These are phyloP conservation scores for Clausena lansium DNA, from an alignment of 345 rosid species.

Conservation along the genomic window DNA sequence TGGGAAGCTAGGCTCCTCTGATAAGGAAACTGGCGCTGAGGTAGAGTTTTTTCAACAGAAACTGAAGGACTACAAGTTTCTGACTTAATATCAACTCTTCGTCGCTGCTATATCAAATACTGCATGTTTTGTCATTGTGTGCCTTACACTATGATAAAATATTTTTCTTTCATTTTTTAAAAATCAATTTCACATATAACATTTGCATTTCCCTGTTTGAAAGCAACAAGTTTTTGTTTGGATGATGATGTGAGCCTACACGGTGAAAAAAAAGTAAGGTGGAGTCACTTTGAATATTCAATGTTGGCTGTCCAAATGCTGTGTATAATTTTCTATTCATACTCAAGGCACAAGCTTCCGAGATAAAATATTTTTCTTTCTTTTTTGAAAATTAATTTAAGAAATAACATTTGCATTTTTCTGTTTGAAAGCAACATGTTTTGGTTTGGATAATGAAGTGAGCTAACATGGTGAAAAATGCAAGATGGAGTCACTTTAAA, in stretches of 20 bases:
- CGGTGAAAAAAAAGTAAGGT: background rate
- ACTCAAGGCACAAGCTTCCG: background rate
- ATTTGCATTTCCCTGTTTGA: background rate
- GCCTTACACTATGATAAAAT: background rate
- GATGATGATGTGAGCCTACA: background rate
- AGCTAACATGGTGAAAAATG: background rate
- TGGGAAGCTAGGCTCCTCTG: constrained; percentile 78
- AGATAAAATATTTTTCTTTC: background rate
- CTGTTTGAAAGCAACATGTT: background rate
- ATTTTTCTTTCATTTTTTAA: background rate
- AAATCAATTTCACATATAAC: background rate
- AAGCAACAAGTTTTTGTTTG: background rate
- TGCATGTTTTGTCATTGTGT: background rate
- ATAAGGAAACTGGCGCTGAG: constrained; percentile 63
- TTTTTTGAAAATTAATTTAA: background rate
- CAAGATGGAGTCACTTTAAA: background rate
- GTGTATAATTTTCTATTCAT: background rate
- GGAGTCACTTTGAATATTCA: background rate
- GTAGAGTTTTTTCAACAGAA: constrained; percentile 36
- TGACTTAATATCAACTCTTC: background rate
- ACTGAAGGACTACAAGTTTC: background rate
- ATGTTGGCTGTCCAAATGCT: background rate
- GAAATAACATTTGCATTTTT: background rate
- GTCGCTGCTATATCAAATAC: background rate
- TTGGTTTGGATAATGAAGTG: background rate